Base-by-base conservation (phyloP, 257 asterid species). In the Capsicum baccatum region DNA sequence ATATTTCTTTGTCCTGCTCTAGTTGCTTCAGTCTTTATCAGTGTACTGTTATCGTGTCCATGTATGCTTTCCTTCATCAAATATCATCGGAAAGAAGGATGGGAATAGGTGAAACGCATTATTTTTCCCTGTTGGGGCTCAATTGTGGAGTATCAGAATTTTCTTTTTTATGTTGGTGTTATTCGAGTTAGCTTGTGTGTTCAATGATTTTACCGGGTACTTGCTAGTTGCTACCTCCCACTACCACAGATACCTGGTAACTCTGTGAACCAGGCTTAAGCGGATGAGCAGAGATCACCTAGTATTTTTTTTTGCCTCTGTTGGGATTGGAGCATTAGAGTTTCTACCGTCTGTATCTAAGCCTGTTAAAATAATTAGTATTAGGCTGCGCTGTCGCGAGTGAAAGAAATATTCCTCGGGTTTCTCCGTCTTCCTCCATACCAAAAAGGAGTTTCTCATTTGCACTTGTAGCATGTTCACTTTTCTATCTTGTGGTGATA, bases 21-120 rank as follows among this genome's bases (percentile, higher is more conserved):
- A 68, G 76, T 68, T 68, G 37, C 21, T 37, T 50, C 52, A 37
- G 52, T 68, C 21, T 68, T 37, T 14, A 39, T 39, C 54, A 68
- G 26, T 39, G 54, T 39, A 11, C 26, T 68, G 33, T 66, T 66
- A 66, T 56, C 2, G n/a, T 14, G 33, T 66, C 6, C 73, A 33
- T 66, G 73, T 66, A 68, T 68, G 54, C 78, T 68, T 39, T 68
- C 54, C 52, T 68, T 39, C 54, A 68, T 68, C 78, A 68, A 4
- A 26, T 39, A 68, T 68, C 26, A 68, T 8, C 54, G 9, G 2
- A 68, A 26, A 39, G 78, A 68, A 39, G 8, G 50, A 68, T 15
- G 21, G 76, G 26, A 37, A 68, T 68, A 37, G 76, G 52, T 68
- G 21, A 68, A 68, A 37, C 3, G 6, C 52, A 67, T 6, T 37